These are phyloP conservation scores for Inonotus obliquus DNA, from an alignment of 1,284 basidiomycete species.

Conservation along the genomic window DNA sequence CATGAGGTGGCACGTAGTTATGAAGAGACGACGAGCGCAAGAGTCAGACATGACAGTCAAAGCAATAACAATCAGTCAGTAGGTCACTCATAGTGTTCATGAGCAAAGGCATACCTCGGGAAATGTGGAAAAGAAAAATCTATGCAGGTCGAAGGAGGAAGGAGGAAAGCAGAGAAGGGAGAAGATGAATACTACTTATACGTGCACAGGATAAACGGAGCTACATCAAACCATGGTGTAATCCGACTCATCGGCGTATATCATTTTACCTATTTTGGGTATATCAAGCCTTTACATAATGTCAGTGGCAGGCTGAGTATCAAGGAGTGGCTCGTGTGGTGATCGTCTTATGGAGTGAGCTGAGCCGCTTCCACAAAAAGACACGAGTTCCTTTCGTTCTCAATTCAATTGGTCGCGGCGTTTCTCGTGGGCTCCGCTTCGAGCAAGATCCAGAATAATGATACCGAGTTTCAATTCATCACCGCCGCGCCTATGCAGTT, in stretches of 20 bases:
- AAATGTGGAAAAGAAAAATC: background rate
- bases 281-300: too few relatives aligned
- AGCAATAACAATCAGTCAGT: background rate
- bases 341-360: too few relatives aligned
- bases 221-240: background rate
- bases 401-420: too few relatives aligned
- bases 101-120: background rate
- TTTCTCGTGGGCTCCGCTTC: too few relatives aligned
- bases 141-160: background rate
- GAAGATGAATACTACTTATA: background rate
- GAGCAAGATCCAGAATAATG: slow-evolving; percentile 18
- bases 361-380: too few relatives aligned
- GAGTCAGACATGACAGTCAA: background rate
- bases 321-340: too few relatives aligned
- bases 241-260: background rate
- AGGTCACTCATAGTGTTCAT: background rate
- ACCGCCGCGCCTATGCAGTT: too few relatives aligned
- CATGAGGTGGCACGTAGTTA: background rate
- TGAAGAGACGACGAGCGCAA: background rate
- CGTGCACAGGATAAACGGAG: background rate
- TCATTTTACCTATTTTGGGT: background rate
- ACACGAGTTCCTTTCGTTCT: too few relatives aligned
- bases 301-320: too few relatives aligned
- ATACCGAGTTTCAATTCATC: slow-evolving; percentile 19
- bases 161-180: background rate